These are phyloP conservation scores for Metschnikowia lochheadii DNA, from an alignment of 805 yeast genomes.

Conservation along the genomic window DNA sequence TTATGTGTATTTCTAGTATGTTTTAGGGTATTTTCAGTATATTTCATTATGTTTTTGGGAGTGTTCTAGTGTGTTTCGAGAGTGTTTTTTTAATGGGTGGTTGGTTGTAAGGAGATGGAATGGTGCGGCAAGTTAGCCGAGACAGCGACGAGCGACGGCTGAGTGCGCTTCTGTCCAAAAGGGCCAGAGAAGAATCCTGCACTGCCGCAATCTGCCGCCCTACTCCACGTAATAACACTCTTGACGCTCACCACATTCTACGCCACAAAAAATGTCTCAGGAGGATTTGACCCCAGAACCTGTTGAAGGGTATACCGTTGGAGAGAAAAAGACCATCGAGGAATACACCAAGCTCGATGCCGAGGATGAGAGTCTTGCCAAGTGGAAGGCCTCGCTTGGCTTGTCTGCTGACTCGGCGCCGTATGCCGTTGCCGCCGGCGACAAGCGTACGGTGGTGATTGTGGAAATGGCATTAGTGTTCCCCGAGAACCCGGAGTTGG, in stretches of 20 bases:
- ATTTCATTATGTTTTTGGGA: no score
- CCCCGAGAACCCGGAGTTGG: slow-evolving; percentile 51
- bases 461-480: slow-evolving; percentile 69
- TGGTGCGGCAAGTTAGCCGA: slow-evolving; percentile 4
- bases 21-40: no score
- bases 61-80: not conserved
- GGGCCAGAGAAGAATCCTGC: slow-evolving; percentile 1
- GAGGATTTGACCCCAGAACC: slow-evolving; percentile 59
- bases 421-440: slow-evolving; percentile 66
- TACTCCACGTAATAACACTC: not conserved
- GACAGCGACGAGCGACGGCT: not conserved
- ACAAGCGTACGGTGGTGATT: slow-evolving; percentile 73
- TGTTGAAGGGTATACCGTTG: slow-evolving; percentile 60
- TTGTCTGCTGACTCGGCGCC: slow-evolving; percentile 50
- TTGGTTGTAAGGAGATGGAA: slow-evolving; percentile 2
- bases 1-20: no score
- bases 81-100: not conserved
- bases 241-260: not conserved
- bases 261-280: slow-evolving; percentile 18
- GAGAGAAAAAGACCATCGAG: slow-evolving; percentile 71
- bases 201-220: slow-evolving; percentile 4
- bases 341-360: slow-evolving; percentile 84
- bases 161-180: not conserved
- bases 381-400: slow-evolving; percentile 90
- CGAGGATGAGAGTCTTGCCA: slow-evolving; percentile 82